Base-by-base conservation (phyloP, 768 basidiomycete species). In the Suillus weaverae region DNA sequence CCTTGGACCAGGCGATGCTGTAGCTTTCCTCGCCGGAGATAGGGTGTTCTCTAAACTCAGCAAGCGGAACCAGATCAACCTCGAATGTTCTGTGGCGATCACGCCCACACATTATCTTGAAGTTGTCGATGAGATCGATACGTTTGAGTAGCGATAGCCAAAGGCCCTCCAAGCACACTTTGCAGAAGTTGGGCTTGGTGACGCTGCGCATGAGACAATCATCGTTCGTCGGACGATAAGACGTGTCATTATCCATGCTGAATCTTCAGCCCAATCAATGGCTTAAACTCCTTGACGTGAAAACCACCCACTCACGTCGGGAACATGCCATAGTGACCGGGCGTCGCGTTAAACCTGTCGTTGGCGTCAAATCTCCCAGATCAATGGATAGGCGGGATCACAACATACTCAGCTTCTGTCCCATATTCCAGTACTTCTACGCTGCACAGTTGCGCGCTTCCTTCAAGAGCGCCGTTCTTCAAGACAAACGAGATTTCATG, bases 201-300 rank as follows among this genome's bases (percentile, higher is more conserved):
- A 91, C 87, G 61, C 79, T 77, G 48, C 92, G 89, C 92, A 94
- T 93, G 55, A 93, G 85, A 72, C 92, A 93, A 73, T 87, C 89
- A 65, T 91, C 87, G 67, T 92, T 91, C 3, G 91, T 93, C 4
- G 92, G 92, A n/a, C 92, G 84, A 75, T 89, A 93, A 4, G 84
- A 83, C 0, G 89, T 92, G 60, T 74, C 73, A 69, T 92, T 91
- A 61, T 74, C 61, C 44, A 78, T 73, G 39, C 87, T 80, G 71
- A 83, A 92, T 22, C 90, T 91, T 66, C 22, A 50, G 26, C 32
- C 32, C 26, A 30, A 0, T 14, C 11, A 53, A 51, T 43, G 8
- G 13, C 39, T 62, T 36, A 48, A 43, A 26, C 14, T 33, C 46
- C 18, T 54, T 54, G 13, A 51, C 14, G 11, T 33, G 32, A 56